phyloP scores from a whole-genome alignment of 2,329 filamentous ascomycete genomes.

The Mycosphaerella sp. region DNA sequence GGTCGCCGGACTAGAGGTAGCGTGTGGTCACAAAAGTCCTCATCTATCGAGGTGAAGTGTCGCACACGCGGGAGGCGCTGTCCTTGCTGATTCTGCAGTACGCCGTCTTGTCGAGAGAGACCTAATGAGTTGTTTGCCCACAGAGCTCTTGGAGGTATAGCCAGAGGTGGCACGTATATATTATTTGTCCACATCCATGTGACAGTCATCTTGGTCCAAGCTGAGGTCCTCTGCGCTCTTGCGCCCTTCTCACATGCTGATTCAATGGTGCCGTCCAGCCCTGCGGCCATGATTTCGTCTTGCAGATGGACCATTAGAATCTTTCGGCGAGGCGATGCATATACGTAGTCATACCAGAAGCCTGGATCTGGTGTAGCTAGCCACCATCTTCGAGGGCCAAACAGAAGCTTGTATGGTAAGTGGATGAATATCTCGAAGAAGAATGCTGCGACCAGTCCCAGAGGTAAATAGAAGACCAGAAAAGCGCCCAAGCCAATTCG shows the following conservation, averaged over 20 bases:
- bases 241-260: slow-evolving; percentile 6
- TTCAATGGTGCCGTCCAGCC: slow-evolving; percentile 10
- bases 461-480: slow-evolving; percentile 13
- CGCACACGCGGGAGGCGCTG: neutral
- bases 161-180: slow-evolving; percentile 5
- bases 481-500: slow-evolving; percentile 15
- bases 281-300: slow-evolving; percentile 11
- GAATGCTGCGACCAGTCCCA: slow-evolving; percentile 11
- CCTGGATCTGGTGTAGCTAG: slow-evolving; percentile 7
- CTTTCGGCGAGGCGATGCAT: slow-evolving; percentile 12
- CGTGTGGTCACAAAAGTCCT: neutral
- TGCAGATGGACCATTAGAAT: slow-evolving; percentile 14
- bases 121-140: neutral
- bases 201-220: slow-evolving; percentile 8
- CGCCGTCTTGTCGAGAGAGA: neutral
- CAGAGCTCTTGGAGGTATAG: slow-evolving; percentile 4
- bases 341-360: slow-evolving; percentile 11
- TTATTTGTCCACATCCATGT: slow-evolving; percentile 10
- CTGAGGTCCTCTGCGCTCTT: slow-evolving; percentile 3
- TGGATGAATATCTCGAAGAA: slow-evolving; percentile 15
- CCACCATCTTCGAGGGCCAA: slow-evolving; percentile 1
- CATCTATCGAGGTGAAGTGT: neutral
- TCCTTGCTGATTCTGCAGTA: neutral
- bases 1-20: neutral
- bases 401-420: slow-evolving; percentile 12